Conservation (phyloP, 2,329 filamentous ascomycete species). For the Didymella arachidicola region DNA sequence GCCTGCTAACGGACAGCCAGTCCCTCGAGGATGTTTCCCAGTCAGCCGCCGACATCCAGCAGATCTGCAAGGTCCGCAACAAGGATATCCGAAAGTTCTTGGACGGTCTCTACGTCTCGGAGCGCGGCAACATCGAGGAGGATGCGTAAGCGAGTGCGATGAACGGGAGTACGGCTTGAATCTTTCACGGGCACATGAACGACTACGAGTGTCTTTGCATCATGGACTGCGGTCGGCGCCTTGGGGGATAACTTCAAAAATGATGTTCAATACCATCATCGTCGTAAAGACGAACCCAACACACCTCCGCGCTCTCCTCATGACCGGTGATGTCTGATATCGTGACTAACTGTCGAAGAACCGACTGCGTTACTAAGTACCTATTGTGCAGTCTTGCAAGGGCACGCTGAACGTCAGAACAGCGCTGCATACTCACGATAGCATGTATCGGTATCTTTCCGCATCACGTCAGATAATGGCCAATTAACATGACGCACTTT, state of each 20-base stretch:
- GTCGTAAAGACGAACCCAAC: slow-evolving; percentile 35
- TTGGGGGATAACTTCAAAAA: slow-evolving; percentile 50
- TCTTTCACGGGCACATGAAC: slow-evolving; percentile 52
- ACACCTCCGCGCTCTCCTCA: neutral
- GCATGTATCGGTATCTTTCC: neutral
- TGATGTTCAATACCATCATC: slow-evolving; percentile 50
- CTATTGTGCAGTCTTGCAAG: neutral
- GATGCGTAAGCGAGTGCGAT: slow-evolving; percentile 53
- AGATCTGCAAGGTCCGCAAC: slow-evolving; percentile 99
- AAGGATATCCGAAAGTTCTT: slow-evolving; percentile 99
- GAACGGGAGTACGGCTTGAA: slow-evolving; percentile 45
- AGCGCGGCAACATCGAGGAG: slow-evolving; percentile 93
- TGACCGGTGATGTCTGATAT: slow-evolving; percentile 10
- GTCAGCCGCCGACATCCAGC: slow-evolving; percentile 98
- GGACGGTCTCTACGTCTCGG: slow-evolving; percentile 99
- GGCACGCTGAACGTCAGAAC: neutral
- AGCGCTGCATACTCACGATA: neutral
- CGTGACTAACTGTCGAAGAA: neutral
- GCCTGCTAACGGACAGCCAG: slow-evolving; percentile 35
- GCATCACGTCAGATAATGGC: neutral
- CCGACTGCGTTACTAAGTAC: neutral
- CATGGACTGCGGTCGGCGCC: slow-evolving; percentile 49
- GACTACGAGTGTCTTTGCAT: slow-evolving; percentile 53
- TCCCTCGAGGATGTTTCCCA: slow-evolving; percentile 97
- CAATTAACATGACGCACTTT: slow-evolving; percentile 26